Conservation (phyloP, 257 asterid species). For the Cordia subcordata region DNA sequence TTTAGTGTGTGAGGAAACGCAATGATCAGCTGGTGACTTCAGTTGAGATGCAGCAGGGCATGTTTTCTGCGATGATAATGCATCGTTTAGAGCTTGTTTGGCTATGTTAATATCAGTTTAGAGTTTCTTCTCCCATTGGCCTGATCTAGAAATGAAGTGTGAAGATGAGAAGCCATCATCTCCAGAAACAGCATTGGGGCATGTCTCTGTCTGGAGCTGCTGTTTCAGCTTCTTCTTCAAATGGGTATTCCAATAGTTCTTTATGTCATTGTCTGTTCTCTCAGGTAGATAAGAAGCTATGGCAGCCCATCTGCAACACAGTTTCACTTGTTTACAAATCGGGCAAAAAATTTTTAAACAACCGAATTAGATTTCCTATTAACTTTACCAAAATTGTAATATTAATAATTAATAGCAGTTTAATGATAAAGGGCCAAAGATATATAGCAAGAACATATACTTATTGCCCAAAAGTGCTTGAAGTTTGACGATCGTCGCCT, state of each 20-base stretch:
- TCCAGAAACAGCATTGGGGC: conserved; percentile 4
- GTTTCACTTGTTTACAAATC: no score
- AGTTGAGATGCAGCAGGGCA: not conserved
- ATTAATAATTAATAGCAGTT: no score
- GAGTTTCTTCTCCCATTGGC: conserved; percentile 88
- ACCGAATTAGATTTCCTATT: no score
- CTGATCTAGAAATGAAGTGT: conserved; percentile 37
- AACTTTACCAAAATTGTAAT: no score
- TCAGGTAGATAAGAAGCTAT: conserved; percentile 94
- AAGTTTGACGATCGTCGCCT: conserved; percentile 84
- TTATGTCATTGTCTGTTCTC: conserved; percentile 93
- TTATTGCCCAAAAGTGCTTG: conserved; percentile 97
- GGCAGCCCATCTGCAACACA: conserved; percentile 83
- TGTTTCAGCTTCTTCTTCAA: conserved; percentile 72
- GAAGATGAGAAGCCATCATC: conserved; percentile 17
- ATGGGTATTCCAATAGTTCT: conserved; percentile 96
- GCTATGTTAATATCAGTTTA: conserved; percentile 80
- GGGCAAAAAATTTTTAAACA: no score
- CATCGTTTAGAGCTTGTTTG: conserved; percentile 85
- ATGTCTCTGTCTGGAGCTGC: conserved; percentile 24
- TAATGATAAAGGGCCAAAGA: not conserved
- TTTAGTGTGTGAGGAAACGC: not conserved
- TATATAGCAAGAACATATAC: conserved; percentile 36
- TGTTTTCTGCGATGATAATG: conserved; percentile 42
- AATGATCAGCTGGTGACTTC: not conserved